phyloP scores from a whole-genome alignment of 108 stramenopile genomes.

The Cyclotella atomus region DNA sequence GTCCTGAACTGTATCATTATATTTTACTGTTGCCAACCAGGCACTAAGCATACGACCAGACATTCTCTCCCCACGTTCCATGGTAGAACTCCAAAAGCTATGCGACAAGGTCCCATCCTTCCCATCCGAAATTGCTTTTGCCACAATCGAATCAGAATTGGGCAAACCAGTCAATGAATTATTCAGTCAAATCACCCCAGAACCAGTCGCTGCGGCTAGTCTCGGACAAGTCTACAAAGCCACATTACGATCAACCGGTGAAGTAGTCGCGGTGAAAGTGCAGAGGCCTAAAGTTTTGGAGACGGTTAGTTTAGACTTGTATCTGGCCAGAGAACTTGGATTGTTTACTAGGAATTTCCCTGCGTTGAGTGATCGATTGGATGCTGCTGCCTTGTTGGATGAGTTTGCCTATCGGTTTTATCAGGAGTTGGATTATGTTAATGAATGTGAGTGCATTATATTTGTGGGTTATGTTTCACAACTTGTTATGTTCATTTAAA shows the following conservation, averaged over 20 bases:
- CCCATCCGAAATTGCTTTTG: conserved; percentile 84
- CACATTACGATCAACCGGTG: conserved; percentile 71
- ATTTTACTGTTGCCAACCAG: no score
- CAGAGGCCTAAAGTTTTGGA: conserved; percentile 90
- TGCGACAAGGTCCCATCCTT: conserved; percentile 96
- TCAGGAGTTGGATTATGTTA: conserved; percentile 94
- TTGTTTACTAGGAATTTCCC: conserved; percentile 79
- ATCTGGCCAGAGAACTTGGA: conserved; percentile 87
- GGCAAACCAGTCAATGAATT: conserved; percentile 81
- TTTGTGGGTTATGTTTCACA: no score
- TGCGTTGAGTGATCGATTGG: conserved; percentile 69
- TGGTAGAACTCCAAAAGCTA: conserved; percentile 95
- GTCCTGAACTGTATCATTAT: no score
- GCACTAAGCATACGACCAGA: conserved; percentile 94
- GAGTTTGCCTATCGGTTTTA: conserved; percentile 94
- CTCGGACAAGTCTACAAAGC: conserved; percentile 94
- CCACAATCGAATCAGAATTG: conserved; percentile 88
- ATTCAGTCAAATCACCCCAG: conserved; percentile 89
- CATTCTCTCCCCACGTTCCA: conserved; percentile 82
- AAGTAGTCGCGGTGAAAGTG: conserved; percentile 90
- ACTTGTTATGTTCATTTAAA: no score
- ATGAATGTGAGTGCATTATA: conserved; percentile 68
- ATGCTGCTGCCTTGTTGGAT: conserved; percentile 91
- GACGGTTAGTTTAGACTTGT: conserved; percentile 92
- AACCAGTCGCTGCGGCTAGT: conserved; percentile 93